Evolutionary conservation across 1,139 yeast genomes (phyloP).

Genomic region (Pichia sp.): DNA sequence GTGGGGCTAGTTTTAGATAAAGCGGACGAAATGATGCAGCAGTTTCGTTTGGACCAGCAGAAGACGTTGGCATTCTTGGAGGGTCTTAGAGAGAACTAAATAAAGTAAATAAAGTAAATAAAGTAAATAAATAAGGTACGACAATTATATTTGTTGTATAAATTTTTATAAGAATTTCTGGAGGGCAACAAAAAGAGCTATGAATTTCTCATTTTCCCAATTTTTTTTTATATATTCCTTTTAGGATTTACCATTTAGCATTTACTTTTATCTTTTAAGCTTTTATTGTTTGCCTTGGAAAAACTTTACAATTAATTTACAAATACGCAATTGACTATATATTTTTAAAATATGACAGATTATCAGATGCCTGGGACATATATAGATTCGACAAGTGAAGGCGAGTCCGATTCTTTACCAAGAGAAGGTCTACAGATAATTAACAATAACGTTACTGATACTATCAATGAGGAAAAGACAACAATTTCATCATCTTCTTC

Average conservation of each 20-base stretch:
- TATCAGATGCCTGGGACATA: not conserved
- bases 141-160: too few relatives aligned
- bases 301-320: too few relatives aligned
- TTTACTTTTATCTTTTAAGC: too few relatives aligned
- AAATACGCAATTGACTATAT: too few relatives aligned
- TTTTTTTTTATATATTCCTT: too few relatives aligned
- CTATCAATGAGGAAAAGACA: not conserved
- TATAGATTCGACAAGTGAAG: not conserved
- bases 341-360: too few relatives aligned
- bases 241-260: too few relatives aligned
- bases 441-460: not conserved
- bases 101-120: not conserved
- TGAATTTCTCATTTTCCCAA: too few relatives aligned
- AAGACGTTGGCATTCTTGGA: conserved; percentile 36
- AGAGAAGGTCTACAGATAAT: not conserved
- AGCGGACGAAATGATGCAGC: conserved; percentile 39
- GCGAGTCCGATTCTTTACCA: not conserved
- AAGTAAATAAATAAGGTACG: too few relatives aligned
- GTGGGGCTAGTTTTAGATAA: conserved; percentile 30
- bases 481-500: conserved; percentile 2
- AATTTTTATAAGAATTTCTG: too few relatives aligned
- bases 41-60: conserved; percentile 38
- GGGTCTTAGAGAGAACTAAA: not conserved
- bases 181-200: too few relatives aligned
- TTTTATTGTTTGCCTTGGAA: too few relatives aligned